Base-by-base conservation (phyloP, 2,329 filamentous ascomycete genomes). In the Pseudogymnoascus sp. region DNA sequence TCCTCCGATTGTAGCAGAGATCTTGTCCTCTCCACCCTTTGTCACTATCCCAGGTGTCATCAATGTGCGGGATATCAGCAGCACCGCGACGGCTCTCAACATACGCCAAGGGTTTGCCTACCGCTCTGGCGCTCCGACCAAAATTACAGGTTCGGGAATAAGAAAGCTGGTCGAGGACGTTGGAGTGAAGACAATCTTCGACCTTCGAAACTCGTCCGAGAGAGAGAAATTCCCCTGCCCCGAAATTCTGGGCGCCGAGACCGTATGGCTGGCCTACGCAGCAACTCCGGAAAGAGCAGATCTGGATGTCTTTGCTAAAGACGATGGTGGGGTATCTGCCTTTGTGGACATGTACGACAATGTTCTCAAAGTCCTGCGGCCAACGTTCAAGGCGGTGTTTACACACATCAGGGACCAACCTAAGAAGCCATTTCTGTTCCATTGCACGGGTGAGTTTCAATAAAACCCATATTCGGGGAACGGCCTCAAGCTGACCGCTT, bases 391-490 rank as follows among this genome's bases (percentile, higher is more conserved):
- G 40, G 75, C 75, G 5, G 73, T 84, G 5, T 73, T 84, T 26
- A 75, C 80, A 68, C 78, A 79, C 64, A 73, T 83, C 8, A 73
- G 79, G 60, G 80, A 83, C 65, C 72, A 74, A 10, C 77, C 77
- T 6, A 64, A 69, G 0, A 76, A 81, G 68, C 47, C 26, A 75
- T 77, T 14, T 76, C 83, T 64, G 66, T 84, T 84, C 42, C 82
- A 85, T 69, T 85, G 82, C 69, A 82, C 79, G 7, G 81, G 81
- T 82, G 68, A 68, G 76, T 72, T n/a, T 14, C 10, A 21, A 61
- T 61, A 31, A 26, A 62, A 14, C 11, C 36, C 34, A 23, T 16
- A 57, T 21, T 7, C 34, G 10, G 31, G 8, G 18, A 39, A 12
- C 8, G 12, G 16, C 7, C 5, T 37, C 16, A 36, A 59, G 26